Evolutionary conservation across 129 eudicot genomes (phyloP).

Genomic region (Escallonia rubra): DNA sequence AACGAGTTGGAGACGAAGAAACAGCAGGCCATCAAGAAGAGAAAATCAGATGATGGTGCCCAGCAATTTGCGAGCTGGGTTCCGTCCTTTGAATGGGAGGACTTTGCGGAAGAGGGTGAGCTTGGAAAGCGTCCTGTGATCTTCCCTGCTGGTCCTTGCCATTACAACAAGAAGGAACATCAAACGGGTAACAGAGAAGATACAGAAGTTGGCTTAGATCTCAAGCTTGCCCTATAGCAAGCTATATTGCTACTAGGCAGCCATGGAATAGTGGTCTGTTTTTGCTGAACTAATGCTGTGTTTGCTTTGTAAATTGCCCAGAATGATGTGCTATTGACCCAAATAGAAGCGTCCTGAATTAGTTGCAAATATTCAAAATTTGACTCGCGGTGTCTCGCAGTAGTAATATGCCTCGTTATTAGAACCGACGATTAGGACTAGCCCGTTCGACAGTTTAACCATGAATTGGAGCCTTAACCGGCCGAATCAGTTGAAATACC

Average conservation of each 20-base stretch:
- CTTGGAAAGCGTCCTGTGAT: background rate
- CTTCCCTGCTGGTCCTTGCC: background rate
- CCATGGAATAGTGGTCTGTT: background rate
- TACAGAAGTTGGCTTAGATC: conserved; percentile 8
- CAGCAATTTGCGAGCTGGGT: conserved; percentile 15
- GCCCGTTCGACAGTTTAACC: too few relatives aligned
- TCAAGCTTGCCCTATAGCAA: conserved; percentile 16
- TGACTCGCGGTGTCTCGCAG: background rate
- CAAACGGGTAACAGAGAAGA: background rate
- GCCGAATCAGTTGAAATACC: too few relatives aligned
- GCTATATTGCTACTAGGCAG: background rate
- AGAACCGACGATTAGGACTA: too few relatives aligned
- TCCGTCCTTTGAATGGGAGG: conserved; percentile 27
- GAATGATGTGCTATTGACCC: background rate
- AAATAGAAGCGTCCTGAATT: background rate
- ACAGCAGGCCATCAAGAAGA: background rate
- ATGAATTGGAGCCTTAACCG: too few relatives aligned
- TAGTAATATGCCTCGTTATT: too few relatives aligned
- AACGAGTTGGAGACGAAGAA: conserved; percentile 2
- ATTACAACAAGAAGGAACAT: background rate
- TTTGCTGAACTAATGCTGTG: background rate
- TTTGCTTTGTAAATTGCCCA: too few relatives aligned
- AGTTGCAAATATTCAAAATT: background rate
- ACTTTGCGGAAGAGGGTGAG: conserved; percentile 16
- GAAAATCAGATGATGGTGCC: background rate